Evolutionary conservation across 139 green algal species (phyloP), one percentile per base, ranked within the genome.

Genomic region (Picochlorum sp.): DNA sequence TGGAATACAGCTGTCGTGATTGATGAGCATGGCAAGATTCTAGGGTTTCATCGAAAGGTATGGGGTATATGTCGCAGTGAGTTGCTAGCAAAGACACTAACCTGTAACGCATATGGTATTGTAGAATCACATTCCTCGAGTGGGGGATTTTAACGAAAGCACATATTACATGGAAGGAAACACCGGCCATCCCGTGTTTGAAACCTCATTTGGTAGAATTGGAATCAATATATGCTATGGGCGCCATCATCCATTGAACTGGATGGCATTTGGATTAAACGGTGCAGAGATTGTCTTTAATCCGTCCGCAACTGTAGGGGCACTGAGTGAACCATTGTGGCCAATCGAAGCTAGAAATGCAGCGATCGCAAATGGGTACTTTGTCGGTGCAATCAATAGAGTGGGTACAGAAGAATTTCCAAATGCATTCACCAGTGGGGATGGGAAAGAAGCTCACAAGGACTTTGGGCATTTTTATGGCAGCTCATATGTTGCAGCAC

Each of bases 1-100:
- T 98, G 92, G 93, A 98, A 98, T 86, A 98, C 92, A 0, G 93
- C 93, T 13, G 91, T 97, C 13, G 88, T 98, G n/a, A 83, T 98
- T 0, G 87, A 85, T 47, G 81, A 95, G 78, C 87, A 86, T 49
- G 92, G 90, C 57, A 89, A 86, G 62, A 74, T 96, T 34, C 86
- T 97, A 24, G 90, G 90, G 47, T 92, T 90, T 77, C 86, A 95
- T 65, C 66, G 89, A 49, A 96, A 96, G 47, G 47, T 54, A 21
- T 13, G 47, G 14, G 50, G 4, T 30, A 30, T 0, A 30, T 30
- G 28, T 30, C 4, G 28, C 28, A 30, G 4, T 4, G 4, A 30
- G 28, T 30, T 30, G 28, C 28, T 30, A 30, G 28, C 28, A 30
- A 7, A 30, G 28, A 30, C 3, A 30, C 28, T 30, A 7, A 30